Base-by-base conservation (phyloP, 148 eudicot genomes). In the Chenopodium berlandieri region DNA sequence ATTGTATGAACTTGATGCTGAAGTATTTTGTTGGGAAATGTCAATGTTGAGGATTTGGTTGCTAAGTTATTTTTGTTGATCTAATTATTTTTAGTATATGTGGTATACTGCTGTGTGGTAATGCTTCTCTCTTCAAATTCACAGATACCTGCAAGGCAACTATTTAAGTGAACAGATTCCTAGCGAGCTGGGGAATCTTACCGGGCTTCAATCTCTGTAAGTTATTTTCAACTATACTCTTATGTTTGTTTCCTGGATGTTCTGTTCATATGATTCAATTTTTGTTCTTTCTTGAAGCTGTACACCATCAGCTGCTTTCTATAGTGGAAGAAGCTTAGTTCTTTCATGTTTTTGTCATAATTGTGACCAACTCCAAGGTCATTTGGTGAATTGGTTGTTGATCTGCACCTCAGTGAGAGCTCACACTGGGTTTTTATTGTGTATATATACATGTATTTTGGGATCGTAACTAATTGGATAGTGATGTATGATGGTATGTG, bases 121-220 rank as follows among this genome's bases (percentile, higher is more conserved):
- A 70, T 44, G 37, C 46, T 80, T 44, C 75, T 56, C 64, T 80
- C 62, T 75, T 34, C 77, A 62, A 56, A 23, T 86, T 72, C 54
- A 12, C 90, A 95, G 98, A 84, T 93, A 82, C 83, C 84, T 95
- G 90, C 98, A 95, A 88, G 89, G 96, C 76, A 95, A 95, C 87
- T 95, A 91, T 83, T 85, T 95, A 62, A 91, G 97, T 85, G 91
- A 90, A 58, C 84, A 74, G 81, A 91, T 95, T 80, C 97, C 98
- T 44, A 83, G 63, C 81, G 97, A 91, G 82, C 75, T 95, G 79
- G 98, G 98, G 77, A 91, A 90, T 83, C 94, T 92, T 83, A 86
- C 90, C 27, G 88, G 83, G 80, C 97, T 95, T 75, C 90, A 93
- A 80, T 86, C 83, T 86, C 90, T 95, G 98, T 95, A 92, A 91